Evolutionary conservation across 1,284 basidiomycete genomes (phyloP), one percentile per base, ranked within the genome.

Genomic region (Mrakiaceae sp.): DNA sequence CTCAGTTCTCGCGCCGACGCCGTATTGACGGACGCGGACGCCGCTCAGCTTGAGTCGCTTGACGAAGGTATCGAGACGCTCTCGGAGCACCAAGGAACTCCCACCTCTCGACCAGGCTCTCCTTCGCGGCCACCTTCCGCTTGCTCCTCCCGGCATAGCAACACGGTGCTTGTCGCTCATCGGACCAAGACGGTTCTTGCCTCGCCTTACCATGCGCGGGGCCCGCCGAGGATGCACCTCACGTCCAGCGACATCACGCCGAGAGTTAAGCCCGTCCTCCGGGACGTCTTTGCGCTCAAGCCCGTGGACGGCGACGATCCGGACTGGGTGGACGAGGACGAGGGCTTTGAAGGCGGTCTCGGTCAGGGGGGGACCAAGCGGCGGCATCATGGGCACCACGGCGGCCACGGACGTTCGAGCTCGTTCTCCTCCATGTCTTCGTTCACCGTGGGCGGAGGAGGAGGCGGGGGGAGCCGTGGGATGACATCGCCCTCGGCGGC

Each of bases 271-370:
- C 69, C 72, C 0, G 74, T 75, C 1, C 66, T 77, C 1, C 70
- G 78, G 9, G 76, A 80, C 68, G 78, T 79, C 0, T 79, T 79
- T 68, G 74, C 77, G 43, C 70, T 69, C 14, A 74, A 74, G 58
- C 70, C 62, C 42, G 54, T 55, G 6, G 65, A 66, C 12, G 58
- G 60, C 5, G 69, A 67, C 3, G 65, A 63, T 11, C 70, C 75
- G 43, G 76, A 77, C n/a, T 78, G 77, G 78, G 71, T 75, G 40
- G 76, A 76, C 61, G 78, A 79, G 44, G 76, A 77, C 39, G 76
- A 77, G 12, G 74, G 74, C 9, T 78, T 71, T 64, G 74, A 72
- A 9, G 75, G 77, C 16, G 78, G 78, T 0, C 70, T 78, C 5
- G 78, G 78, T 4, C 78, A 79, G 64, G 56, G 44, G 11, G 55